Evolutionary conservation across 176 grass and related monocot genomes (phyloP).

Genomic region (Melocanna baccifera): DNA sequence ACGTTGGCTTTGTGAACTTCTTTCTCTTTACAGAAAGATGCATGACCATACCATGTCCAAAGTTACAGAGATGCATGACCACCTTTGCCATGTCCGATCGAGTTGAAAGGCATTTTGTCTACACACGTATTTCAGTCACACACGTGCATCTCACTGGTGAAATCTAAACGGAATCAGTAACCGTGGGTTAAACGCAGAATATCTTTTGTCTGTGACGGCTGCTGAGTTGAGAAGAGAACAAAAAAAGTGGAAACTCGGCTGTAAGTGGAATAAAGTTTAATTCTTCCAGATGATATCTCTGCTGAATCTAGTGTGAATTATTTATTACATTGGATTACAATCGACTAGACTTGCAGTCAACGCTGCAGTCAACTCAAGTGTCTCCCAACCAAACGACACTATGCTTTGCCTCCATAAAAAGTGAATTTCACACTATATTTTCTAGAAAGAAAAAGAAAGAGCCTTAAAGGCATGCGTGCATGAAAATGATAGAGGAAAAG

Average conservation of each 20-base stretch:
- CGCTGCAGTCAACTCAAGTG: conserved; percentile 6
- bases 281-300: background rate
- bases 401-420: background rate
- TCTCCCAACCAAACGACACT: background rate
- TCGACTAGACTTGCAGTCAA: background rate
- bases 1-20: conserved; percentile 16
- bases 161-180: background rate
- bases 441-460: background rate
- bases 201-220: background rate
- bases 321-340: background rate
- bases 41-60: too few relatives aligned
- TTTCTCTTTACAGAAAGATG: conserved; percentile 36
- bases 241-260: background rate
- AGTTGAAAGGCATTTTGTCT: conserved; percentile 8
- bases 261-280: background rate
- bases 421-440: background rate
- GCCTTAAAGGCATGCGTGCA: background rate
- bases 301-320: background rate
- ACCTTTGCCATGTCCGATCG: conserved; percentile 26
- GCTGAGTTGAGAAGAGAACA: background rate
- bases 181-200: background rate
- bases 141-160: background rate
- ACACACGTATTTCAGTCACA: conserved; percentile 8
- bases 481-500: background rate
- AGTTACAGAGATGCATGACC: conserved; percentile 21